Conservation (phyloP, 140 eudicot genomes). For the Erigeron philadelphicus region DNA sequence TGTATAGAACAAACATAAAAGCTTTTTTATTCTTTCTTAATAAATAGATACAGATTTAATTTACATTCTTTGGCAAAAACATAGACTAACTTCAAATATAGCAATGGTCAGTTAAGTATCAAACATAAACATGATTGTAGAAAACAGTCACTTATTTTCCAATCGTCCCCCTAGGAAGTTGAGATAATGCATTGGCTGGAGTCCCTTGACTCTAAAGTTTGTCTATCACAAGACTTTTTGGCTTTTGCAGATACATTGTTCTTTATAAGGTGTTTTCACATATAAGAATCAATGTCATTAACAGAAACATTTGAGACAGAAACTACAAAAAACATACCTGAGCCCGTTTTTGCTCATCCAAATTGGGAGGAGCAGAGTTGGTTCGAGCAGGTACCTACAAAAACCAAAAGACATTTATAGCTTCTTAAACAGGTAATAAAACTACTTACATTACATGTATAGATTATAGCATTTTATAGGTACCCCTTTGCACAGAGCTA, state of each 20-base stretch:
- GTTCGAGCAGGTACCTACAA: slow-evolving; percentile 85
- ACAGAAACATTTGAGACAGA: neutral
- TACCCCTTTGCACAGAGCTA: slow-evolving; percentile 18
- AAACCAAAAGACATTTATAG: slow-evolving; percentile 30
- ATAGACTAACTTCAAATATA: neutral
- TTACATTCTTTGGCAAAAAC: neutral
- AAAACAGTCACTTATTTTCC: neutral
- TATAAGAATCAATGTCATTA: neutral
- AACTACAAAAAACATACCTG: slow-evolving; percentile 52
- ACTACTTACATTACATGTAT: slow-evolving; percentile 4
- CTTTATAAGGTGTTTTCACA: neutral
- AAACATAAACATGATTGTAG: neutral
- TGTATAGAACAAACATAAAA: neutral
- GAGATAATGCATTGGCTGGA: neutral
- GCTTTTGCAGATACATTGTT: neutral
- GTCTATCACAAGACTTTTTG: neutral
- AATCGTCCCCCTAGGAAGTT: neutral
- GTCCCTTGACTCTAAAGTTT: neutral
- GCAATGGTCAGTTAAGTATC: neutral
- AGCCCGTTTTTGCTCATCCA: slow-evolving; percentile 80
- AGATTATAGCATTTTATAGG: slow-evolving; percentile 4
- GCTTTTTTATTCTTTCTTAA: neutral
- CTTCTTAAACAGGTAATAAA: neutral
- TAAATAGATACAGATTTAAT: neutral
- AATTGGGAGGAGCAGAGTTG: slow-evolving; percentile 89